Base-by-base conservation (phyloP, 1,139 yeast species). In the Candida dubliniensis region DNA sequence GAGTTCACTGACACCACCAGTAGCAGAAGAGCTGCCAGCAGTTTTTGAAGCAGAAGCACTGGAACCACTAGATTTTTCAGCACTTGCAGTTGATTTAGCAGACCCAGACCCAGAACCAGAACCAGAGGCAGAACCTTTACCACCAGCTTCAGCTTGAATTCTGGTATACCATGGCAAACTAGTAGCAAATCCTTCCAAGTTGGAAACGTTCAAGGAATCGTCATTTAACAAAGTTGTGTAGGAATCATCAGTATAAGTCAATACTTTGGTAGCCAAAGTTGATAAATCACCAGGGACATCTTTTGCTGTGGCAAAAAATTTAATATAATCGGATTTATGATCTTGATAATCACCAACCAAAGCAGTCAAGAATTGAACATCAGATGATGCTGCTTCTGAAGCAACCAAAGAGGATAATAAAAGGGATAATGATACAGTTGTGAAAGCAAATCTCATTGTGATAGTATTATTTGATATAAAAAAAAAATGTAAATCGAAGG, bases 131-230 rank as follows among this genome's bases (percentile, higher is more conserved):
- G 46, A 41, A 24, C 50, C 54, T 34, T 37, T 45, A 15, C 32
- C 51, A 41, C 47, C 52, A 8, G 43, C 57, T 11, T 48, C 64
- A 7, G 60, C 60, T 45, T 46, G 56, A 44, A 71, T 57, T 44
- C 73, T 58, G 14, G 69, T 41, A 56, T 64, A 69, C 79, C 79
- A 74, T 30, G 78, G 77, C 50, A 74, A 66, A 33, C 60, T 59
- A 34, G 72, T 63, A 33, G 76, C 78, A 53, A 60, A 73, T 13
- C 53, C 48, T 52, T 57, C 63, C 48, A 74, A 62, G 10, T 59
- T 48, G 7, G 51, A 38, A 26, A 71, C 54, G 44, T 64, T 48
- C 15, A 63, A 41, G 13, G 47, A 49, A 29, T 48, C 58, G 40
- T 64, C 52, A 34, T 62, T 59, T 54, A 72, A 63, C 47, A 73